Evolutionary conservation across 495 filamentous ascomycete genomes (phyloP), one percentile per base, ranked within the genome.

Genomic region (Polyplosphaeria fusca): DNA sequence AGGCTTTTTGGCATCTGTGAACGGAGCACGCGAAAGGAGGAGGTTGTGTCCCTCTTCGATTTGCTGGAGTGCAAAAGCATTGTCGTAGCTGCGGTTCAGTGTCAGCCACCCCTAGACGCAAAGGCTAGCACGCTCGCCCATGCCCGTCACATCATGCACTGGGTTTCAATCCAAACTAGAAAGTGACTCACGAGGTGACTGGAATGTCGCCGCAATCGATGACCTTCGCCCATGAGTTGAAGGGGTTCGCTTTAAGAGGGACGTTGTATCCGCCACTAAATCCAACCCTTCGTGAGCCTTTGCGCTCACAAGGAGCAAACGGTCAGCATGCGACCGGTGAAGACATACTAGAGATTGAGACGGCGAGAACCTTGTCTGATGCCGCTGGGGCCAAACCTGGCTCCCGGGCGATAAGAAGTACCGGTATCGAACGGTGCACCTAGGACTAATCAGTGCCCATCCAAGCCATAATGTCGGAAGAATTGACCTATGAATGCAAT

Each of bases 361-460:
- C 82, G 79, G 65, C 82, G 81, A 75, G 79, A 86, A 73, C 87
- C 87, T 78, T 89, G 82, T 68, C 89, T 79, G 64, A 93, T 93
- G 23, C 86, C 87, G 45, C 78, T 82, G 11, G 89, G 89, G 1
- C 89, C 89, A 61, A 91, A 95, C 27, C 89, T 80, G 28, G 88
- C 89, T 45, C 89, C 89, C 4, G 89, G 89, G 56, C 89, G 75
- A 70, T 89, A 89, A 0, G 84, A 86, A 16, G 85, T 87, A 3
- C 86, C 86, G 5, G 76, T 84, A 60, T 84, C 82, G 49, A 84
- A 84, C 14, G 81, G 82, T 32, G 81, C 80, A 18, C 82, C 80
- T 77, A 35, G 23, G 12, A 11, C 23, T 58, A 30, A 23, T 51
- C 16, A 52, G 35, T 11, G 13, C 19, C 30, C 9, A 7, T 35